A percentile compares a stretch with the other conserved stretches of the same genome.
Evolutionary conservation across 2,329 filamentous ascomycete species (phyloP).

Genomic region (Canariomyces notabilis): DNA sequence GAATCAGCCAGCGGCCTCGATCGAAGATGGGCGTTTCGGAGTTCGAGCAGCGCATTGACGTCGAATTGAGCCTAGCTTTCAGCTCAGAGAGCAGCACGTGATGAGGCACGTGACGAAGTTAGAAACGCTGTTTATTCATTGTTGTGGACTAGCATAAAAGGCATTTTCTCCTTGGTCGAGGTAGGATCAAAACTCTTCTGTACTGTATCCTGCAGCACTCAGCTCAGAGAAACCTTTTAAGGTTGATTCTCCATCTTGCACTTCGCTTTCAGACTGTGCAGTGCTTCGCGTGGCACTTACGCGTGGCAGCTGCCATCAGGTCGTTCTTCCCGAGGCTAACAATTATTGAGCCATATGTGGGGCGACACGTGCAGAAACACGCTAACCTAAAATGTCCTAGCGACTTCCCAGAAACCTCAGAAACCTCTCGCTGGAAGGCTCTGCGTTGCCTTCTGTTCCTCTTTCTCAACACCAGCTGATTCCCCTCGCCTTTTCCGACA

Average conservation of each 20-base stretch:
- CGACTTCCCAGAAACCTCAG: constrained; percentile 1
- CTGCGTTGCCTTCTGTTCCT: constrained; percentile 21
- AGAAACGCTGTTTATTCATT: too few species aligned
- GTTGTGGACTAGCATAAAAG: too few species aligned
- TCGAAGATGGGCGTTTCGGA: constrained; percentile 11
- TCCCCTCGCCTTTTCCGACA: constrained; percentile 8
- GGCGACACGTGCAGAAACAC: constrained; percentile 21
- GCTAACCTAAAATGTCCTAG: constrained; percentile 18
- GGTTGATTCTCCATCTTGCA: too few species aligned
- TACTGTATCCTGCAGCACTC: too few species aligned
- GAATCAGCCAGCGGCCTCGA: constrained; percentile 23
- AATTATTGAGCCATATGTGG: constrained; percentile 9
- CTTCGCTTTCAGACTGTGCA: too few species aligned
- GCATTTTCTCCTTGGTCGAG: too few species aligned
- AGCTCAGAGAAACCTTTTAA: too few species aligned
- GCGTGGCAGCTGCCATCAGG: too few species aligned
- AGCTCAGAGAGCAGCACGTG: constrained; percentile 3
- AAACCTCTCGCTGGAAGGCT: constrained; percentile 25
- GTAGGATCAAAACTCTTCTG: too few species aligned
- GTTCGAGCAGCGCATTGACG: constrained; percentile 11
- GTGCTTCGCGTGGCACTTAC: too few species aligned
- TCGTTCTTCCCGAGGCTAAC: neutral
- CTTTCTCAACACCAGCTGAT: constrained; percentile 16
- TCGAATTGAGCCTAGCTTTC: constrained; percentile 16
- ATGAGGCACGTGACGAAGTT: constrained; percentile 10